Evolutionary conservation across 345 rosid genomes (phyloP).

Genomic region (Eucalyptus erythrocorys): DNA sequence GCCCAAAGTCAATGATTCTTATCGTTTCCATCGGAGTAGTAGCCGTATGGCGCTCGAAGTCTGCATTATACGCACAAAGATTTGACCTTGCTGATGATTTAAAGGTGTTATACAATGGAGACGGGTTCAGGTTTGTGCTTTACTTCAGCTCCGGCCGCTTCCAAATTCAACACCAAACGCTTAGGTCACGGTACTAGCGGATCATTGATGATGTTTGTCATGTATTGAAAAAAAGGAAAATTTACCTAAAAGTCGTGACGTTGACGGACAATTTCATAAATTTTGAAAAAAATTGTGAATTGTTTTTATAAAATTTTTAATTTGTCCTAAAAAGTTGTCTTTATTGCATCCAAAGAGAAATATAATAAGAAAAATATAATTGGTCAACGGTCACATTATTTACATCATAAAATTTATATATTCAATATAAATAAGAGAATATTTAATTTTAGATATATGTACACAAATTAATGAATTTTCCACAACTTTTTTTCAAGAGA

Average conservation of each 20-base stretch:
- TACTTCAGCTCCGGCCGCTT: not conserved
- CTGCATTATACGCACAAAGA: not conserved
- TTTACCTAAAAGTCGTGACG: not conserved
- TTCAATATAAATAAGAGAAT: not conserved
- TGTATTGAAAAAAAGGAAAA: too few species aligned
- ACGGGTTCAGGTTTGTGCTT: not conserved
- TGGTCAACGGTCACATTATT: not conserved
- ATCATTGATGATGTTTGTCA: not conserved
- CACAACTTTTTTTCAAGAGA: not conserved
- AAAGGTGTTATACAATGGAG: not conserved
- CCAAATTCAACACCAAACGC: not conserved
- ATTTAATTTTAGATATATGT: too few species aligned
- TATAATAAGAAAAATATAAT: too few species aligned
- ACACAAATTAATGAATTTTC: not conserved
- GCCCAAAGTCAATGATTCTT: not conserved
- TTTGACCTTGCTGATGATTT: not conserved
- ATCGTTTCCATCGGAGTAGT: not conserved
- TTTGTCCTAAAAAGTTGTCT: not conserved
- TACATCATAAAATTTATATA: too few species aligned
- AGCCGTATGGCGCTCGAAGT: not conserved
- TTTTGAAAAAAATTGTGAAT: not conserved
- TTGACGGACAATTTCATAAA: not conserved
- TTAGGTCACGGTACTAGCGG: not conserved
- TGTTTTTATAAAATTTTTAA: too few species aligned
- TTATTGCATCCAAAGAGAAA: not conserved